Base-by-base conservation (phyloP, 768 basidiomycete species). In the Termitomyces titanicus region DNA sequence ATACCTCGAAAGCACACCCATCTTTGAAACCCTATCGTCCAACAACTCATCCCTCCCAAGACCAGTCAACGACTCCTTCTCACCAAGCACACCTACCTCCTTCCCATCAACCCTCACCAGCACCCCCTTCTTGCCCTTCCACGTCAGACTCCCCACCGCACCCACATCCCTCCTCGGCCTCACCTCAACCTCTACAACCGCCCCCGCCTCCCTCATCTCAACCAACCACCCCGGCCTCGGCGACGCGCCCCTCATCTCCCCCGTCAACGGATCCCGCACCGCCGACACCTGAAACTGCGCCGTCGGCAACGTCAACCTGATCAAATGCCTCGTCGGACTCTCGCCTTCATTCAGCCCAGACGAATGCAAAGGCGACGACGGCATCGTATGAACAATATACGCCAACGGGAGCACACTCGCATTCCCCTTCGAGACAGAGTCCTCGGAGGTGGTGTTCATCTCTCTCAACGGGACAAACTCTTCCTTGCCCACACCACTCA, bases 231-330 rank as follows among this genome's bases (percentile, higher is more conserved):
- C 72, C 8, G 94, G 90, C 58, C 81, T 85, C 34, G 78, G 73
- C 55, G 83, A 81, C 5, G 84, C 80, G 17, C 73, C 74, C 43
- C 78, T 79, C 52, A 74, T 77, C 71, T 86, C 83, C 15, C 86
- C 88, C 24, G 88, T 89, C 57, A 96, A 72, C 10, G 94, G 94
- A 69, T 96, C 92, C 46, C 80, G 74, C 34, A 95, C 80, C 2
- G 88, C 86, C 31, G 86, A 81, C 43, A 85, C 80, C 66, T 87
- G 83, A 65, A 85, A 92, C 58, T 86, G 88, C 18, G 90, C 86
- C 2, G 92, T 96, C 3, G 94, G 94, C 17, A 97, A 70, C 37
- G 80, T 83, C 49, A 98, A 62, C 47, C 91, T 78, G 13, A 98
- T 59, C 44, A 97, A 70, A 70, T 97, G 93, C 43, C 92, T 80